These are phyloP conservation scores for Pichia sp. DNA, from an alignment of 1,139 yeast species.

Conservation along the genomic window DNA sequence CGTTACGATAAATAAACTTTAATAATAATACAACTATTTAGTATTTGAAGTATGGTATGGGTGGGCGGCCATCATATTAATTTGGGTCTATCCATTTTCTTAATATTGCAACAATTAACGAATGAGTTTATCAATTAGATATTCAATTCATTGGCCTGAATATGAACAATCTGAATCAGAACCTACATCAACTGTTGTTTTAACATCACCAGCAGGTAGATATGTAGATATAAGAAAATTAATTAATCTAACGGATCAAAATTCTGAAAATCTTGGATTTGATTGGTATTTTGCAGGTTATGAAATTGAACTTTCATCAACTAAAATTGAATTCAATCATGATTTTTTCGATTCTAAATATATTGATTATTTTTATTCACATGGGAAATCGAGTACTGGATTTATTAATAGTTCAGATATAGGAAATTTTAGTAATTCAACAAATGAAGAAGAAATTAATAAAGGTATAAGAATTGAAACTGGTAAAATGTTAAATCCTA, in stretches of 20 bases:
- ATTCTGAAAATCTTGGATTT: constrained; percentile 24
- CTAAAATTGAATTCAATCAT: constrained; percentile 27
- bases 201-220: constrained; percentile 39
- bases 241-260: constrained; percentile 20
- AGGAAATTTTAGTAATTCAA: constrained; percentile 34
- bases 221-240: constrained; percentile 42
- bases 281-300: constrained; percentile 40
- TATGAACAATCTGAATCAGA: constrained; percentile 37
- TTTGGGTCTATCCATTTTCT: no score
- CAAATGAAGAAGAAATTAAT: constrained; percentile 39
- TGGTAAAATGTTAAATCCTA: constrained; percentile 48
- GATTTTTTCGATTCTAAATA: constrained; percentile 25
- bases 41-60: no score
- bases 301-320: constrained; percentile 16
- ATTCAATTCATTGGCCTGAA: constrained; percentile 17
- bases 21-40: no score
- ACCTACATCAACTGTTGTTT: constrained; percentile 45
- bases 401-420: constrained; percentile 10
- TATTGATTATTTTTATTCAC: constrained; percentile 12
- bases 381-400: background rate
- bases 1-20: no score
- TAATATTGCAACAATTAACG: no score
- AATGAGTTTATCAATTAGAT: constrained; percentile 18
- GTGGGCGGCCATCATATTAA: no score
- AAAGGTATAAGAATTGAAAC: constrained; percentile 44